Base-by-base conservation (phyloP, 257 asterid species). In the Scutellaria baicalensis region DNA sequence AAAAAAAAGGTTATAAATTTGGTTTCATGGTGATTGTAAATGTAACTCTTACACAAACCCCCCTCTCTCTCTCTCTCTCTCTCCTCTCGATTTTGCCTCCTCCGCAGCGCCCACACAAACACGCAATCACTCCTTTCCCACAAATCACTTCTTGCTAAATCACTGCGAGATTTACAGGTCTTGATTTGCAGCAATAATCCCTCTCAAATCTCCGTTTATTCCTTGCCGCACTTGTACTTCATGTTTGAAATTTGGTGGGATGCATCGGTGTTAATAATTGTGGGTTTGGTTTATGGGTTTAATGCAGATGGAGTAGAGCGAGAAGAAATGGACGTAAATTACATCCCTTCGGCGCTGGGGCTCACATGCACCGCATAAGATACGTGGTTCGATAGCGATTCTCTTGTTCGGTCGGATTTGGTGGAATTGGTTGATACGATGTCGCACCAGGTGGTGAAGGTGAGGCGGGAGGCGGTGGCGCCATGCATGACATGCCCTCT, bases 401-500 rank as follows among this genome's bases (percentile, higher is more conserved):
- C 49, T 7, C 31, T 62, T 65, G 20, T 68, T 64, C 43, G 23
- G 78, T 64, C 16, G 66, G 54, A 75, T 80, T 57, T 13, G 63
- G 77, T 27, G 61, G 76, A 59, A 78, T 76, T 58, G 49, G 77
- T 31, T 70, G 6, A 71, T 63, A 68, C 42, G 82, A 84, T 81
- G 88, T 58, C 84, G 82, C 80, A 73, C 20, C 81, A 70, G 65
- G 69, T 70, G 74, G 78, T 71, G 61, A 75, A 51, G 75, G 78
- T 82, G 49, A 71, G 59, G 75, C 71, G 85, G 60, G 89, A 75
- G 61, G 77, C 78, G 70, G 66, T 84, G 78, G 85, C 68, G 79
- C 79, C 92, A 84, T 80, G 84, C 86, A 82, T 86, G 89, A 82
- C 86, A 64, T 86, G 92, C 76, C 82, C 75, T 35, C 75, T 86